These are phyloP conservation scores for Nicotiana undulata DNA, from an alignment of 257 asterid genomes.

Conservation along the genomic window DNA sequence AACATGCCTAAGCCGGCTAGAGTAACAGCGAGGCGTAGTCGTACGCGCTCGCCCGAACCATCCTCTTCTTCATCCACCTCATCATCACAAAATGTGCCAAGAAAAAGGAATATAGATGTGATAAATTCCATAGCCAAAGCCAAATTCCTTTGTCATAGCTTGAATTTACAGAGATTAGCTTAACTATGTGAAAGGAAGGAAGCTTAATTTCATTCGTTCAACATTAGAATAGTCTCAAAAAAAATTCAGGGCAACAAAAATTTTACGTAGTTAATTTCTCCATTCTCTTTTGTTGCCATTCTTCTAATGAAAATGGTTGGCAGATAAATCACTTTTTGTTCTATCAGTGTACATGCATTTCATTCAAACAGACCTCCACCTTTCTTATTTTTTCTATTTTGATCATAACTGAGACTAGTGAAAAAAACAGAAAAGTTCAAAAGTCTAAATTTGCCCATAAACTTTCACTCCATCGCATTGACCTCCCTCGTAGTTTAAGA, in stretches of 20 bases:
- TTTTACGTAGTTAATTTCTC: not conserved
- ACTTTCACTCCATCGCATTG: no score
- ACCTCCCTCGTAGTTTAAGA: no score
- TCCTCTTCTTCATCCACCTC: not conserved
- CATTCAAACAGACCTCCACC: no score
- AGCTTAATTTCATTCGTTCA: not conserved
- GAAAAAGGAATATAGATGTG: not conserved
- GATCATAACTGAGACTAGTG: no score
- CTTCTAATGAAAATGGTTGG: not conserved
- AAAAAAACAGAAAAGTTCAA: no score
- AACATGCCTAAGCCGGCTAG: slow-evolving; percentile 1
- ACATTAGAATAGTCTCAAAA: not conserved
- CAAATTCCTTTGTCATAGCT: not conserved
- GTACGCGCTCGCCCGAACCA: not conserved
- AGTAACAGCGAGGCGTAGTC: slow-evolving; percentile 7
- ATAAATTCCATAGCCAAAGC: slow-evolving; percentile 1
- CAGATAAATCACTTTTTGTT: not conserved
- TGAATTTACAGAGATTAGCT: not conserved
- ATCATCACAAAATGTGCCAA: not conserved
- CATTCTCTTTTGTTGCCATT: not conserved
- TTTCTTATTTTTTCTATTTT: no score
- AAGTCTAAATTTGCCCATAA: no score
- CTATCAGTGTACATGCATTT: not conserved
- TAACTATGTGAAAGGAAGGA: not conserved
- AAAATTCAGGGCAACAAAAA: not conserved